Evolutionary conservation across 176 grass and related monocot species (phyloP), one percentile per base, ranked within the genome.

Genomic region (Pontederia crassipes): DNA sequence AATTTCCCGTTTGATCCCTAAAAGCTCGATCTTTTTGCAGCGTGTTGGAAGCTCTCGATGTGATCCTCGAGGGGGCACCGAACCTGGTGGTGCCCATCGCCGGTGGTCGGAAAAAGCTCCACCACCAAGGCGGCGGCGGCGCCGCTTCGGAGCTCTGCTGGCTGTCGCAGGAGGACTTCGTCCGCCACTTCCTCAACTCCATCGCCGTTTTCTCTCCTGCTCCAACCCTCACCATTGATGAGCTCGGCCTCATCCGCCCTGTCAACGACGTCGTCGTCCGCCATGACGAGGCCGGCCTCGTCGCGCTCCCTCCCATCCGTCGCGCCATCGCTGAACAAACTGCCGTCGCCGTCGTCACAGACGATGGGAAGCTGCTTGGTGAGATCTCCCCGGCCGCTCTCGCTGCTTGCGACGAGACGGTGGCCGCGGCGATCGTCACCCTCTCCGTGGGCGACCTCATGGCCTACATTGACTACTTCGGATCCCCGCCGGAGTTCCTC

Each of bases 151-250:
- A 95, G 17, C 89, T 86, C 78, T 95, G 90, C 82, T 95, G 82
- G 82, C 74, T 95, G 53, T 86, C 79, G 17, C 77, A 86, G 46
- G 90, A 95, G 72, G 90, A 95, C 77, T 79, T 95, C 20, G 81
- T 89, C 35, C 85, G 85, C 46, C 75, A 86, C 84, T 85, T 95
- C 77, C 90, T 95, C 40, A 83, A 83, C 82, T 86, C 82, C 63
- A 89, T 95, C 52, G 77, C 85, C 60, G 59, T 86, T 62, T 86
- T 89, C 74, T 86, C 81, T 71, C 80, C 87, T 69, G 77, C 81
- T 58, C 77, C 82, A 15, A 72, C 85, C 7, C 74, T 79, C 61
- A 81, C 82, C 46, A 75, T 95, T 50, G 82, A 86, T 66, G 71
- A 67, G 45, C 90, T 89, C 29, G 79, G 77, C 13, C 82, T 95